Percentiles rank a stretch among this genome's conserved stretches.
These are phyloP conservation scores for Rhizophagus sp. DNA, from an alignment of 192 early-diverging fungal species.

Conservation along the genomic window DNA sequence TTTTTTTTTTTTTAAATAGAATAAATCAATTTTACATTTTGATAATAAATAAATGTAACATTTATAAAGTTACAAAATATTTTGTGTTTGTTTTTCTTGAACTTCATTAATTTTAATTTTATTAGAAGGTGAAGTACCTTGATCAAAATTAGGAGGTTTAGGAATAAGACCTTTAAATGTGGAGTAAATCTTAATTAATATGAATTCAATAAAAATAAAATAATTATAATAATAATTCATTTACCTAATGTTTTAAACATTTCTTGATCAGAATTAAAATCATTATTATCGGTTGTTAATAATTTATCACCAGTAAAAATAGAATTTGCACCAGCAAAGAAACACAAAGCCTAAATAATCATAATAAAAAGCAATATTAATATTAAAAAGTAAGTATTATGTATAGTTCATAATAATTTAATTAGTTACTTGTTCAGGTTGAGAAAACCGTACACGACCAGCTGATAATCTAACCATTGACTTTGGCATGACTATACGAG, in stretches of 20 bases:
- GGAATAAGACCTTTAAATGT: slow-evolving; percentile 40
- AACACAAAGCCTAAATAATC: slow-evolving; percentile 57
- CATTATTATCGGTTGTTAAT: slow-evolving; percentile 81
- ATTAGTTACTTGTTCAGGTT: slow-evolving; percentile 55
- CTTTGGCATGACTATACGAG: slow-evolving; percentile 78
- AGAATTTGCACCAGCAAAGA: slow-evolving; percentile 82
- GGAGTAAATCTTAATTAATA: not conserved
- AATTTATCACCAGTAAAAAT: slow-evolving; percentile 85
- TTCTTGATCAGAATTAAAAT: slow-evolving; percentile 62
- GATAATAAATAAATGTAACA: no score
- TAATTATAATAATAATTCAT: not conserved
- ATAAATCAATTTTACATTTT: no score
- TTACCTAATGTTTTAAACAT: slow-evolving; percentile 69
- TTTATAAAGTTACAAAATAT: no score
- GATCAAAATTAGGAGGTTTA: slow-evolving; percentile 49
- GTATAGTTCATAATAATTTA: not conserved
- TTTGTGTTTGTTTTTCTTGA: no score
- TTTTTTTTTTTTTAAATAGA: no score
- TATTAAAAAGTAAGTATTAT: not conserved
- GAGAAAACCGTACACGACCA: slow-evolving; percentile 70
- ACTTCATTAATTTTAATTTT: not conserved
- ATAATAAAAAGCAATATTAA: not conserved
- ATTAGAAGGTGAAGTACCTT: slow-evolving; percentile 27
- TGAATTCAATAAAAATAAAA: not conserved
- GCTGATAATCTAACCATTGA: slow-evolving; percentile 79